Base-by-base conservation (phyloP, 73 alveolate genomes). In the Symbiodinium natans region DNA sequence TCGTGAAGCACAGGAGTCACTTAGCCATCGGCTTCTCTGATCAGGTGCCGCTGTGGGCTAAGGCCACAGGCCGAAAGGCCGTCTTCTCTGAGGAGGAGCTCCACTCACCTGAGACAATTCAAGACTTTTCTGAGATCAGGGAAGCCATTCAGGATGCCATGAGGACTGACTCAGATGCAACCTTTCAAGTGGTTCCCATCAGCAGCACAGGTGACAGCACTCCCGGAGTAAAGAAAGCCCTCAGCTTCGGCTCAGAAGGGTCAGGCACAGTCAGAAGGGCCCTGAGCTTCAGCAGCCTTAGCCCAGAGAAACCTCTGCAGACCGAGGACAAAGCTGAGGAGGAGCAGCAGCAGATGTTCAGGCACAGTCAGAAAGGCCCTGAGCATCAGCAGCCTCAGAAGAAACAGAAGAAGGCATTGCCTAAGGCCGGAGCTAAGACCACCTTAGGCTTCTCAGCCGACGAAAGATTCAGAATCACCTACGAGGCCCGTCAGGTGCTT, bases 401-500 rank as follows among this genome's bases (percentile, higher is more conserved):
- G n/a, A n/a, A n/a, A n/a, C n/a, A n/a, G n/a, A n/a, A n/a, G n/a
- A n/a, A n/a, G n/a, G n/a, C n/a, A n/a, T n/a, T n/a, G n/a, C n/a
- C n/a, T n/a, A n/a, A n/a, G n/a, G n/a, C n/a, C n/a, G n/a, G n/a
- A n/a, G n/a, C n/a, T n/a, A n/a, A n/a, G n/a, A n/a, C n/a, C n/a
- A n/a, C n/a, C n/a, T n/a, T n/a, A n/a, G n/a, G n/a, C n/a, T n/a
- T n/a, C n/a, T n/a, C n/a, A n/a, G n/a, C n/a, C n/a, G n/a, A n/a
- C n/a, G 89, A 82, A 5, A 39, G 89, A 40, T 82, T 82, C 68
- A 39, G 89, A 6, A 82, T 82, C 43, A 82, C 89, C 63, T 82
- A 38, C 25, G 89, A 82, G n/a, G 89, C 89, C 7, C 39, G 89
- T 17, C 89, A 82, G 40, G 27, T 82, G 71, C 40, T 41, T n/a